Evolutionary conservation across 1,139 yeast genomes (phyloP).

Genomic region (Diutina ranongensis): DNA sequence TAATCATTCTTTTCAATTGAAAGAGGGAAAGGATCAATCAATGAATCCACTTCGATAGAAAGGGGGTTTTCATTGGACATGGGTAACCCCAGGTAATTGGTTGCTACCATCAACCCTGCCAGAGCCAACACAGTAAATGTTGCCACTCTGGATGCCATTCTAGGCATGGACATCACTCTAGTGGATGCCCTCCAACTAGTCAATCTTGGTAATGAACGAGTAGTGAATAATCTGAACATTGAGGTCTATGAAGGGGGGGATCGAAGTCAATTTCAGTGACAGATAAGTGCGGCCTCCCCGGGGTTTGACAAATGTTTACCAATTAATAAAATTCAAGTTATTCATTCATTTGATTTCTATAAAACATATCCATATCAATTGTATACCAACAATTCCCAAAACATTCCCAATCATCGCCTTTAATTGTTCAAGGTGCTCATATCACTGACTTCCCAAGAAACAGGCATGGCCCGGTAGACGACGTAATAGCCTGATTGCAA

Average conservation of each 20-base stretch:
- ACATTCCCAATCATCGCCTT: too few species aligned
- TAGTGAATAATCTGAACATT: conserved; percentile 4
- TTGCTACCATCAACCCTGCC: not conserved
- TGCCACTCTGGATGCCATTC: not conserved
- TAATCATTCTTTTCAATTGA: not conserved
- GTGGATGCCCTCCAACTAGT: not conserved
- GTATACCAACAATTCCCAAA: not conserved
- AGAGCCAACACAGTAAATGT: not conserved
- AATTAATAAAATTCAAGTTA: too few species aligned
- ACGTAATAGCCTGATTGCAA: not conserved
- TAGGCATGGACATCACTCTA: not conserved
- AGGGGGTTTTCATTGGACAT: not conserved
- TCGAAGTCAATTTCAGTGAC: too few species aligned
- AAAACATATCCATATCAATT: not conserved
- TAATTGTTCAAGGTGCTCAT: not conserved
- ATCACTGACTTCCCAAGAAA: not conserved
- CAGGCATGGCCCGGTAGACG: not conserved
- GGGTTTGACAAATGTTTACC: too few species aligned
- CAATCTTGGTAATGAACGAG: not conserved
- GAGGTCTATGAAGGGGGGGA: too few species aligned
- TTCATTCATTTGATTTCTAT: not conserved
- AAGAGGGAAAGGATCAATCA: conserved; percentile 2
- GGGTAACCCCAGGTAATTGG: not conserved
- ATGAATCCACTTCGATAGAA: not conserved
- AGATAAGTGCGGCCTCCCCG: too few species aligned